Conservation (phyloP, 805 yeast species). For the Kodamaea nitidulidarum region DNA sequence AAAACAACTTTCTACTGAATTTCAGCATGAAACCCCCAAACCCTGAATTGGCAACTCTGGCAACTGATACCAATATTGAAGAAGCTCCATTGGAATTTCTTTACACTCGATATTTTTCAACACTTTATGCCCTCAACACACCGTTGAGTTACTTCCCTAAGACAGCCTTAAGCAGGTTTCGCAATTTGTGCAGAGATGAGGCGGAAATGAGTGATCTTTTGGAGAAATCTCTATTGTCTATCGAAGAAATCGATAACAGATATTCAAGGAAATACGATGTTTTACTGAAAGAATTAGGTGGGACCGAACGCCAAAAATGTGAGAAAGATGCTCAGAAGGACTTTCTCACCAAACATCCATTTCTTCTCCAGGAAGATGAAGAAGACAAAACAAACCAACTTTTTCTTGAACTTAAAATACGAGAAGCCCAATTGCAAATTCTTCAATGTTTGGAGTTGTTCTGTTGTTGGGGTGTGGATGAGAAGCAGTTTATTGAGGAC, state of each 20-base stretch:
- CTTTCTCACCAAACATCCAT: constrained; percentile 19
- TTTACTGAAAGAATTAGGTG: constrained; percentile 5
- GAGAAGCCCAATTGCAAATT: constrained; percentile 57
- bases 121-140: constrained; percentile 35
- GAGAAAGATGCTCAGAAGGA: constrained; percentile 24
- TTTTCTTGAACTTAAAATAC: constrained; percentile 41
- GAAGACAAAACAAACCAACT: constrained; percentile 24
- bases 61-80: not conserved
- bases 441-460: constrained; percentile 46
- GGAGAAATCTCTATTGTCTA: constrained; percentile 25
- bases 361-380: constrained; percentile 15
- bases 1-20: too few species aligned
- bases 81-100: constrained; percentile 30
- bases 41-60: not conserved
- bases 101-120: constrained; percentile 30
- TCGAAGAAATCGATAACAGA: constrained; percentile 40
- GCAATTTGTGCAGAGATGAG: constrained; percentile 32
- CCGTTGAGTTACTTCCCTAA: constrained; percentile 45
- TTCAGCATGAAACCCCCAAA: constrained; percentile 1
- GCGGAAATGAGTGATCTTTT: constrained; percentile 18
- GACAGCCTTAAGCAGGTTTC: constrained; percentile 46
- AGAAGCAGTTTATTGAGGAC: constrained; percentile 26
- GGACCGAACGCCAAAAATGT: constrained; percentile 8
- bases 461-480: constrained; percentile 30
- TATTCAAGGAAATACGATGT: constrained; percentile 34